Evolutionary conservation across 257 asterid species (phyloP).

Genomic region (Mentha longifolia): DNA sequence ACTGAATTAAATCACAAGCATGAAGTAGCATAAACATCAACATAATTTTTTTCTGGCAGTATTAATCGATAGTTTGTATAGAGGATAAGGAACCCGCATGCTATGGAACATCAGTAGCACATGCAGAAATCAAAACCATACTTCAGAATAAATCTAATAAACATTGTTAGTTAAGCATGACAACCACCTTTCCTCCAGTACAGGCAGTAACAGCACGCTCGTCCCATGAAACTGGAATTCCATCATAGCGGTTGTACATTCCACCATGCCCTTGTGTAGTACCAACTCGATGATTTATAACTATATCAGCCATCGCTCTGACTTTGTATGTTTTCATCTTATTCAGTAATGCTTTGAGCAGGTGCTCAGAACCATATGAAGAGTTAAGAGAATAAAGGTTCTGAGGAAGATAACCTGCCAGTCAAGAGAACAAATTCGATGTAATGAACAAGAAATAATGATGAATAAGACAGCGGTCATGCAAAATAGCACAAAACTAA

Average conservation of each 20-base stretch:
- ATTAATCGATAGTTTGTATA: no score
- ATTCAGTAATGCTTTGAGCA: conserved; percentile 68
- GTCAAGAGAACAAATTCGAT: conserved; percentile 25
- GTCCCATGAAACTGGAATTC: conserved; percentile 88
- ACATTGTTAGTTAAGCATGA: conserved; percentile 9
- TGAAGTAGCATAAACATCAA: conserved; percentile 3
- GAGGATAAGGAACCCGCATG: no score
- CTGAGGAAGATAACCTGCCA: conserved; percentile 91
- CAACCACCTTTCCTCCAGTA: conserved; percentile 87
- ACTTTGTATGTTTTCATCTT: conserved; percentile 87
- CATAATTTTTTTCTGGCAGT: no score
- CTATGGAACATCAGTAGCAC: no score
- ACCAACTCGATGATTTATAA: conserved; percentile 94
- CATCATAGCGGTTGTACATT: conserved; percentile 92
- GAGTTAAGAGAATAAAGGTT: conserved; percentile 85
- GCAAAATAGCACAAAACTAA: conserved; percentile 19
- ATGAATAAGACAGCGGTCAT: no score
- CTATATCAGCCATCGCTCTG: conserved; percentile 96
- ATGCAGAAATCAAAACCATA: background rate
- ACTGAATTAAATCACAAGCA: conserved; percentile 13
- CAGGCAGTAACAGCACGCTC: conserved; percentile 90
- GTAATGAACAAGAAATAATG: conserved; percentile 15
- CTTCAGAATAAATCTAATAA: background rate
- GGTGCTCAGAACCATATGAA: conserved; percentile 81
- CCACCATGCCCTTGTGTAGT: conserved; percentile 88